Percentiles rank a stretch among this genome's conserved stretches.
Evolutionary conservation across 164 flowering plant genomes (phyloP).

Genomic region (Chloranthus sessilifolius): DNA sequence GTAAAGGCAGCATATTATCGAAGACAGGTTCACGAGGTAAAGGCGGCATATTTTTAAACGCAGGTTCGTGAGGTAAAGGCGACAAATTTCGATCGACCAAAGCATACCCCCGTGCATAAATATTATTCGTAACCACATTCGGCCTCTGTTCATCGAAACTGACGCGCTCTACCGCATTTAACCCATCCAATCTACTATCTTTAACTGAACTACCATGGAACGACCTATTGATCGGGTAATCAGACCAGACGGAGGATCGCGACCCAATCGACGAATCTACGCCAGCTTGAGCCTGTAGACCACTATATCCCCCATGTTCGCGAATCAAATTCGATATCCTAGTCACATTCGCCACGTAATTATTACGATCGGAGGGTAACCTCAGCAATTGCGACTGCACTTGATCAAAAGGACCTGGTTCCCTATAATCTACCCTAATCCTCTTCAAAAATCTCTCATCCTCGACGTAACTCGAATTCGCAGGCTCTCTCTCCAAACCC

Average conservation of each 20-base stretch:
- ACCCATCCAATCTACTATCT: not conserved
- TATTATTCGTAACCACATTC: not conserved
- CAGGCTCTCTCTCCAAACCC: constrained; percentile 17
- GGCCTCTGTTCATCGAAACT: constrained; percentile 10
- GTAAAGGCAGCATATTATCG: constrained; percentile 6
- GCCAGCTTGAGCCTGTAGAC: constrained; percentile 8
- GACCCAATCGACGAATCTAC: not conserved
- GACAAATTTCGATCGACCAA: constrained; percentile 11
- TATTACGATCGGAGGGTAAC: not conserved
- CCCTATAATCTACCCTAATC: constrained; percentile 40
- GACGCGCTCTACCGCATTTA: constrained; percentile 2
- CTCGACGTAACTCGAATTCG: not conserved
- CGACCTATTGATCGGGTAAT: not conserved
- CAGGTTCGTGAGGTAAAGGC: constrained; percentile 10
- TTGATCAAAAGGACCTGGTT: constrained; percentile 7
- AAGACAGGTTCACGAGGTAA: constrained; percentile 6
- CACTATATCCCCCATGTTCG: constrained; percentile 53
- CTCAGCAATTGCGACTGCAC: not conserved
- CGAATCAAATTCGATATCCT: constrained; percentile 46
- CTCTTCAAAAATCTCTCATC: constrained; percentile 49
- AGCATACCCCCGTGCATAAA: not conserved
- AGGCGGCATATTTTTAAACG: not conserved
- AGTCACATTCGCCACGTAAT: constrained; percentile 4
- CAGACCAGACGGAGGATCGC: constrained; percentile 1
- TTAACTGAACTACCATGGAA: constrained; percentile 1